These are phyloP conservation scores for Trichomonas gallinae DNA, from an alignment of 208 protist genomes.

Conservation along the genomic window DNA sequence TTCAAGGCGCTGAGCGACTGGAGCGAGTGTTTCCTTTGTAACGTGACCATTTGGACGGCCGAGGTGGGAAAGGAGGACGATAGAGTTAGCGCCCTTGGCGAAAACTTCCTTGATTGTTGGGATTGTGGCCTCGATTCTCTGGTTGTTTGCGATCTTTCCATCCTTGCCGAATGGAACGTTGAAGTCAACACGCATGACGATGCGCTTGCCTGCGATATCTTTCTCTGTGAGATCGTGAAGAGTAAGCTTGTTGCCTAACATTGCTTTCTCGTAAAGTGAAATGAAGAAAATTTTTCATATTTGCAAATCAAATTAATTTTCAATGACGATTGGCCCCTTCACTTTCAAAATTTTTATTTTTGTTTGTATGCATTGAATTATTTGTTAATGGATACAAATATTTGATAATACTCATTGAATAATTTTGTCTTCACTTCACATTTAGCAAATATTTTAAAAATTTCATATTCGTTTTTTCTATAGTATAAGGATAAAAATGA, in stretches of 20 bases:
- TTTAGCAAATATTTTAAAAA: too few species aligned
- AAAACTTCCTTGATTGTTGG: constrained; percentile 21
- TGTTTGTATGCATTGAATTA: not conserved
- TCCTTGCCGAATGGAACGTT: constrained; percentile 22
- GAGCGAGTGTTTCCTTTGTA: not conserved
- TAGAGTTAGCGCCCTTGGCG: not conserved
- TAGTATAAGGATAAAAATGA: too few species aligned
- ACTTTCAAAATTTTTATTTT: not conserved
- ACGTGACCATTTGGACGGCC: constrained; percentile 7
- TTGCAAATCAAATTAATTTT: too few species aligned
- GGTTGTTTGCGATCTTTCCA: constrained; percentile 1
- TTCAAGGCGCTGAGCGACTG: not conserved
- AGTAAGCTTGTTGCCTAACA: not conserved
- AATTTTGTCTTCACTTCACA: too few species aligned
- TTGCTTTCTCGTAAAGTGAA: not conserved
- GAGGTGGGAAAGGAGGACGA: constrained; percentile 27
- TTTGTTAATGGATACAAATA: too few species aligned
- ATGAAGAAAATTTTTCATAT: too few species aligned
- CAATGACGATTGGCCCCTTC: not conserved
- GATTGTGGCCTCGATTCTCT: not conserved
- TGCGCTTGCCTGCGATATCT: not conserved
- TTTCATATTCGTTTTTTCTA: too few species aligned
- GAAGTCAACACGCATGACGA: constrained; percentile 21
- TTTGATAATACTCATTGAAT: too few species aligned
- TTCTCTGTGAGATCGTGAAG: not conserved